Evolutionary conservation across 129 eudicot species (phyloP), one percentile per base, ranked within the genome.

Genomic region (Kitagawia praeruptora): DNA sequence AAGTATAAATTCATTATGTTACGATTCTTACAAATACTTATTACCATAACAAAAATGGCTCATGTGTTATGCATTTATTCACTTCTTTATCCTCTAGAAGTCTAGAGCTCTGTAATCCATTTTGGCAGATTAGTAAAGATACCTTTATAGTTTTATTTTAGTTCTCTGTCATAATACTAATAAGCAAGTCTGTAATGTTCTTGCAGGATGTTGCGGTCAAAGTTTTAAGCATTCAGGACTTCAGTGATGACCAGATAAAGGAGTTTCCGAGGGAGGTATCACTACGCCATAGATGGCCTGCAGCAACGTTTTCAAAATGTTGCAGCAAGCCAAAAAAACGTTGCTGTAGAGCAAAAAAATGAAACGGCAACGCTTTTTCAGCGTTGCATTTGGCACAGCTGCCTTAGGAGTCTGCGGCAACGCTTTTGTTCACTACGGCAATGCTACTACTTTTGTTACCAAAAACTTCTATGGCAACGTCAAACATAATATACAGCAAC

Each of bases 161-260:
- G 56, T 74, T 46, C 19, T 46, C 34, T 9, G 53, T 40, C 49
- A 72, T 72, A 41, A 31, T 41, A 42, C 34, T 41, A 72, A 19
- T 23, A 8, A 42, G 34, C 76, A 72, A 39, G 27, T 72, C 14
- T 72, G 76, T 77, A n/a, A 46, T 78, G 6, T 44, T 13, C 14
- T 49, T 74, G 82, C 84, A 94, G 98, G 98, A 94, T 86, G 98
- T 94, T 21, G 98, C 98, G n/a, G 97, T 94, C 40, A 94, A 94
- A 88, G 93, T 94, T 79, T 85, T 94, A 23, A 94, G 89, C 4
- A 80, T 87, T 83, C 98, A 94, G 85, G 98, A 94, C 86, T 94
- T 91, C 78, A 86, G 84, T 56, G 98, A 91, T 80, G 97, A 94
- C 80, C 97, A 91, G 56, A 70, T 94, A 79, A 94, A 87, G 87